Evolutionary conservation across 1,284 basidiomycete genomes (phyloP), one percentile per base, ranked within the genome.

Genomic region (Waitea zeae): DNA sequence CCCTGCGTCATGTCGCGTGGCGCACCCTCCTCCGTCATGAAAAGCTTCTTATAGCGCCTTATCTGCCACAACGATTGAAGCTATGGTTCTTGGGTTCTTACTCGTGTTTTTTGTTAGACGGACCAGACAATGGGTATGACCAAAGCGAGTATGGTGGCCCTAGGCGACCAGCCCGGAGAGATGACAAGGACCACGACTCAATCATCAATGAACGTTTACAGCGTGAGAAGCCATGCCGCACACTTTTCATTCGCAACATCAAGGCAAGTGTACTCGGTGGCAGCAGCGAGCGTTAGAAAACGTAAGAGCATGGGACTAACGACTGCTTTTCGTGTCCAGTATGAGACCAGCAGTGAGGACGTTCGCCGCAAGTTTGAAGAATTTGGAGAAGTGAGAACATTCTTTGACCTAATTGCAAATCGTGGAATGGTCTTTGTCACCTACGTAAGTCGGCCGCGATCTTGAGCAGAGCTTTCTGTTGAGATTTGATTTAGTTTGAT

Each of bases 341-440:
- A 93, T 59, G 87, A 92, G 59, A 87, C 88, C 14, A 70, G 79
- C 45, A 78, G 82, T 44, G 71, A 76, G 7, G 75, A 83, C 49
- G 75, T 97, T n/a, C 74, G 80, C 42, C 64, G 64, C 24, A 70
- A 74, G 36, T 98, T 97, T 57, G 83, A 87, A 54, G 74, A 81
- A 40, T 86, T 86, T 52, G 93, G 93, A 39, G 87, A 92, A 51
- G 84, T 97, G 59, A 89, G 89, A 58, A 92, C 86, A 2, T 96
- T 92, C 54, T 97, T 95, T 53, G 93, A 98, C 55, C 62, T 96
- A 20, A 86, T 96, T 41, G 70, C 75, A 33, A 92, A 86, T 20
- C 72, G 93, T 39, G 93, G 93, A 13, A 92, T 98, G 80, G 82
- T 93, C 4, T 98, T 98, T 56, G 81, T 97, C 36, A 97, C 92